A percentile compares a stretch with the other conserved stretches of the same genome.
phyloP scores from a whole-genome alignment of 2,329 filamentous ascomycete species.

The Pochonia chlamydosporia region DNA sequence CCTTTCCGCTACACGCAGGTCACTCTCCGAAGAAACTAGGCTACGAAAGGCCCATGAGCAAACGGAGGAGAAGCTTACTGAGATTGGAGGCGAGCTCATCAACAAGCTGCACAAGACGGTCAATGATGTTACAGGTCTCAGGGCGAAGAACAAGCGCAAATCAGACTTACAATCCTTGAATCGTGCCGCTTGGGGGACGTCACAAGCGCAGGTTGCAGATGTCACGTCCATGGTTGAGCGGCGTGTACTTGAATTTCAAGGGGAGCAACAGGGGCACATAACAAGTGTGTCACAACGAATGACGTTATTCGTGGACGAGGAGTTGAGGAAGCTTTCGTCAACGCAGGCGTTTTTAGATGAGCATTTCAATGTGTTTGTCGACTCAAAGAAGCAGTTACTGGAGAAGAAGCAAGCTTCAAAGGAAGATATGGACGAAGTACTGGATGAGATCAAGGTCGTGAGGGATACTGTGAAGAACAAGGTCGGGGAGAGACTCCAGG shows the following conservation, averaged over 20 bases:
- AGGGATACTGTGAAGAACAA: conserved; percentile 82
- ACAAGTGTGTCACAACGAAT: conserved; percentile 64
- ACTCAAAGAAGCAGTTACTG: conserved; percentile 62
- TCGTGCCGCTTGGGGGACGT: conserved; percentile 69
- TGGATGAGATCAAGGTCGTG: conserved; percentile 88
- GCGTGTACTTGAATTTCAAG: conserved; percentile 66
- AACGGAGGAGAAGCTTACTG: conserved; percentile 72
- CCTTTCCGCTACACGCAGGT: conserved; percentile 68
- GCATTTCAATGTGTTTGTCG: conserved; percentile 61
- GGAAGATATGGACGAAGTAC: conserved; percentile 81
- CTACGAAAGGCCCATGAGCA: conserved; percentile 78
- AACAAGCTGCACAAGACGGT: conserved; percentile 74
- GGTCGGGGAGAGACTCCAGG: conserved; percentile 77
- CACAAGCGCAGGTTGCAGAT: conserved; percentile 68
- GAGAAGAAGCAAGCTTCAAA: conserved; percentile 64
- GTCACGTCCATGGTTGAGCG: conserved; percentile 73
- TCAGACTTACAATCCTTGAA: conserved; percentile 80
- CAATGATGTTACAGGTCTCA: conserved; percentile 71
- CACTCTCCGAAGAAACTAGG: conserved; percentile 71
- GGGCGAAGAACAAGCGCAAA: conserved; percentile 80
- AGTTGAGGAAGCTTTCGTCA: conserved; percentile 63
- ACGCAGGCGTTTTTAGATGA: conserved; percentile 67
- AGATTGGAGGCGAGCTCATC: conserved; percentile 70
- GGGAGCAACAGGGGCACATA: conserved; percentile 67
- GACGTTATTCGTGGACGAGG: conserved; percentile 68